phyloP scores from a whole-genome alignment of 1,284 basidiomycete genomes.

The Serendipita sp. region DNA sequence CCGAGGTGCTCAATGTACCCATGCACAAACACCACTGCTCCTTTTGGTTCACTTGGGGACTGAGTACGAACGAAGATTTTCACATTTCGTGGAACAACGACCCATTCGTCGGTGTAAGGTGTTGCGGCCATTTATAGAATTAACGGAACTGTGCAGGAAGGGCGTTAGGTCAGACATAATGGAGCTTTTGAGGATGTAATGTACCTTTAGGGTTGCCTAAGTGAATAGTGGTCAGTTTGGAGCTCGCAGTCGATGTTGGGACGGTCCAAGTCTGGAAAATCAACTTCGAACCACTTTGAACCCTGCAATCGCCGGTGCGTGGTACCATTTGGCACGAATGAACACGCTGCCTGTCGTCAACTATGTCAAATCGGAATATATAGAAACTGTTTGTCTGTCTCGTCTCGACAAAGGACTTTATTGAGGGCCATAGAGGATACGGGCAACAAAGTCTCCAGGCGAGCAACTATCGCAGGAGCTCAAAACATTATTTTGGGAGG shows the following conservation, averaged over 20 bases:
- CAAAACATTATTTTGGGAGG: conserved; percentile 96
- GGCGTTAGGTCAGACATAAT: neutral
- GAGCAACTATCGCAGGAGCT: conserved; percentile 85
- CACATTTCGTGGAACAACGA: neutral
- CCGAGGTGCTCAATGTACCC: neutral
- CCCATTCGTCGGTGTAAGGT: neutral
- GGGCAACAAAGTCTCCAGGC: conserved; percentile 85
- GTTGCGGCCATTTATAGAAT: neutral
- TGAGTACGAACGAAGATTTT: neutral
- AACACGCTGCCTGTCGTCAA: conserved; percentile 12
- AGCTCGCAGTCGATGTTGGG: neutral
- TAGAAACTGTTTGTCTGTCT: conserved; percentile 49
- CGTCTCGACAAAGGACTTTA: neutral
- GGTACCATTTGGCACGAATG: conserved; percentile 8
- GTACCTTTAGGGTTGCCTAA: neutral
- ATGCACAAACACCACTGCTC: conserved; percentile 1
- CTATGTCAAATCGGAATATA: conserved; percentile 51
- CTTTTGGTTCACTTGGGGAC: neutral
- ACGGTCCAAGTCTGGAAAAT: neutral
- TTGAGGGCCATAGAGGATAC: conserved; percentile 38
- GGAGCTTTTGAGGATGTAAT: neutral
- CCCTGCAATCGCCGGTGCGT: neutral
- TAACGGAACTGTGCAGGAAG: neutral
- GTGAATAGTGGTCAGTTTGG: neutral
- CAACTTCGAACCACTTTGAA: conserved; percentile 2